A percentile compares a stretch with the other conserved stretches of the same genome.
Conservation (phyloP, 768 basidiomycete species). For the Podaxis sp. region DNA sequence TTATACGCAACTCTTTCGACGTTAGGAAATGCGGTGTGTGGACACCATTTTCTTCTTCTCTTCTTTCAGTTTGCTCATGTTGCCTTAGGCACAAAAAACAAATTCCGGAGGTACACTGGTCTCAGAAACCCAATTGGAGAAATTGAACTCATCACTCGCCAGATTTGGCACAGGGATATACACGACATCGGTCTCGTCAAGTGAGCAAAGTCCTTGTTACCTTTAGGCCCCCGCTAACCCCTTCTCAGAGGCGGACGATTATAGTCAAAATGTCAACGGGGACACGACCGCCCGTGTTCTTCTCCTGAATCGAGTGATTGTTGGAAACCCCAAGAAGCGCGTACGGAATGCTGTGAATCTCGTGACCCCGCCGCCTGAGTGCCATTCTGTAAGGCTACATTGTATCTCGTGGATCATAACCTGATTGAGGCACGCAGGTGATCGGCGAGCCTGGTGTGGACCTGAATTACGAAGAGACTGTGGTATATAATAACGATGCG, state of each 20-base stretch:
- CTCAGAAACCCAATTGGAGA: too few species aligned
- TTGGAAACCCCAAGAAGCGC: conserved; percentile 55
- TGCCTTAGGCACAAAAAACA: conserved; percentile 50
- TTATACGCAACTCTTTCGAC: conserved; percentile 61
- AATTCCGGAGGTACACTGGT: conserved; percentile 36
- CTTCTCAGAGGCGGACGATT: conserved; percentile 64
- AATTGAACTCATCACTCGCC: not conserved
- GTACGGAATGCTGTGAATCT: conserved; percentile 48
- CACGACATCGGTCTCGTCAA: conserved; percentile 64
- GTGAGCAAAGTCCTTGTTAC: conserved; percentile 33
- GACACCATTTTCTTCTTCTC: not conserved
- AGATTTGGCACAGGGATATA: conserved; percentile 75
- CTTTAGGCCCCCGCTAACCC: conserved; percentile 4
- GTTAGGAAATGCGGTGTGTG: conserved; percentile 54
- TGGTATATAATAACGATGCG: conserved; percentile 66
- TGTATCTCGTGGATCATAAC: conserved; percentile 6
- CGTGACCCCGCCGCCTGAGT: conserved; percentile 52
- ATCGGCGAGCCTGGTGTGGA: conserved; percentile 63
- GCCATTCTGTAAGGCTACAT: conserved; percentile 50
- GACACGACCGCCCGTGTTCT: conserved; percentile 46
- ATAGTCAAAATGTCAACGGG: conserved; percentile 43
- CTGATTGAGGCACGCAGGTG: conserved; percentile 35
- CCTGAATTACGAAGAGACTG: conserved; percentile 69
- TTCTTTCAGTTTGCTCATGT: conserved; percentile 4
- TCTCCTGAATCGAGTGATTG: conserved; percentile 61